A percentile compares a stretch with the other conserved stretches of the same genome.
Conservation (phyloP, 164 flowering plant genomes). For the Akebia trifoliata region DNA sequence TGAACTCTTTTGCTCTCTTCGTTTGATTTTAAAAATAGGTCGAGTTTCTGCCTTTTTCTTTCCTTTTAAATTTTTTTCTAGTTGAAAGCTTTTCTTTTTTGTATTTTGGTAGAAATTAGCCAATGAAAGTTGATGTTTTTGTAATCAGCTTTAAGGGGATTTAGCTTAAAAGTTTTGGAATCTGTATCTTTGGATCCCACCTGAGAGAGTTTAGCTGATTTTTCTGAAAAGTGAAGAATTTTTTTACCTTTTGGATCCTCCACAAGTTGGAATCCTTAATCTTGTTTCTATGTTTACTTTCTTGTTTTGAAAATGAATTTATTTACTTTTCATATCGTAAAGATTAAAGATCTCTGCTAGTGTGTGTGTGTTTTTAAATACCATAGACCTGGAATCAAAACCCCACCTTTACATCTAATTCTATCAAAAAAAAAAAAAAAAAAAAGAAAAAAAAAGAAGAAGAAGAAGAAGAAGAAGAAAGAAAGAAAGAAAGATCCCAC, state of each 20-base stretch:
- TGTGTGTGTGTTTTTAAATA: no score
- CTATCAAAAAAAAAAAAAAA: no score
- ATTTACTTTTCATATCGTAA: background rate
- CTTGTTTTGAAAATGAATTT: conserved; percentile 3
- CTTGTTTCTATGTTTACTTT: background rate
- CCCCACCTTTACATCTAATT: no score
- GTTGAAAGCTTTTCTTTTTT: background rate
- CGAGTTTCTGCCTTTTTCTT: background rate
- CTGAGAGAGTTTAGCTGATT: background rate
- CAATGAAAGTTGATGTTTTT: background rate
- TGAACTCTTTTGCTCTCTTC: no score
- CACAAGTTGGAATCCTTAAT: background rate
- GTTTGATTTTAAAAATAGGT: background rate
- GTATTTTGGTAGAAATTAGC: background rate
- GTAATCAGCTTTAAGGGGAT: background rate
- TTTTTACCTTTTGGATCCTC: background rate
- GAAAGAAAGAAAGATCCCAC: no score
- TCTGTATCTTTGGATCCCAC: background rate
- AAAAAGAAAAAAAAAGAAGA: no score
- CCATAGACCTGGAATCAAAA: no score
- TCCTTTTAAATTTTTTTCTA: background rate
- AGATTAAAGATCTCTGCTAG: no score
- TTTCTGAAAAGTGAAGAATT: background rate
- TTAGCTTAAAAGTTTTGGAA: background rate
- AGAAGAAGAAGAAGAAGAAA: no score